Conservation (phyloP, 2,329 filamentous ascomycete genomes). For the Tolypocladium paradoxum region DNA sequence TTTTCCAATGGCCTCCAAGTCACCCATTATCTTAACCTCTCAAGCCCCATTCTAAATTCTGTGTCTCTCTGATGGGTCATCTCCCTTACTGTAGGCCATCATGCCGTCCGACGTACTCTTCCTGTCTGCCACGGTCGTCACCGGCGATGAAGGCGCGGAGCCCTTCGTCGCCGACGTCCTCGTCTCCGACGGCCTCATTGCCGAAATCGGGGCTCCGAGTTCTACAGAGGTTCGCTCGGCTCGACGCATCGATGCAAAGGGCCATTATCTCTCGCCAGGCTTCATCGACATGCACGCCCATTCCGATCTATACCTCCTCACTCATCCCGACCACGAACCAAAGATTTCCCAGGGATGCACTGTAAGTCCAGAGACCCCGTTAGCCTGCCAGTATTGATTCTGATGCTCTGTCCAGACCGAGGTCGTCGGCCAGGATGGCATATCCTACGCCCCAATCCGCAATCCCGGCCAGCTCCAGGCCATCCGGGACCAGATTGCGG, state of each 20-base stretch:
- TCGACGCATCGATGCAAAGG: slow-evolving; percentile 9
- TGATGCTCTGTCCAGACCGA: slow-evolving; percentile 8
- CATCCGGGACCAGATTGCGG: slow-evolving; percentile 12
- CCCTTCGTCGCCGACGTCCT: slow-evolving; percentile 12
- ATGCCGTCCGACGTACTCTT: slow-evolving; percentile 9
- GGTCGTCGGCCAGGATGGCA: slow-evolving; percentile 13
- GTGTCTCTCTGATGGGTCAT: not conserved
- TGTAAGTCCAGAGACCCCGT: slow-evolving; percentile 4
- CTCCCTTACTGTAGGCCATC: not conserved
- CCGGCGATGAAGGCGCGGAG: slow-evolving; percentile 8
- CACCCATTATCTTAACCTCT: not conserved
- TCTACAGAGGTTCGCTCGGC: slow-evolving; percentile 4
- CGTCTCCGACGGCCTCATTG: slow-evolving; percentile 8
- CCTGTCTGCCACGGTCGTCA: slow-evolving; percentile 10
- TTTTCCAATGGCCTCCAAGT: not conserved
- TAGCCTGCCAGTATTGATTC: not conserved
- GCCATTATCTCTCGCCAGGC: slow-evolving; percentile 10
- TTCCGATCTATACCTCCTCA: slow-evolving; percentile 13
- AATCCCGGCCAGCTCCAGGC: slow-evolving; percentile 7
- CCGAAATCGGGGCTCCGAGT: slow-evolving; percentile 8
- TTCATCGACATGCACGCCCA: slow-evolving; percentile 17
- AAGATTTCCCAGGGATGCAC: slow-evolving; percentile 15
- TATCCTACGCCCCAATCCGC: slow-evolving; percentile 12
- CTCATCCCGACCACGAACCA: slow-evolving; percentile 11
- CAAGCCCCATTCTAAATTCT: not conserved